Evolutionary conservation across 2,329 filamentous ascomycete genomes (phyloP), one percentile per base, ranked within the genome.

Genomic region (Coleophoma eucalyptorum): DNA sequence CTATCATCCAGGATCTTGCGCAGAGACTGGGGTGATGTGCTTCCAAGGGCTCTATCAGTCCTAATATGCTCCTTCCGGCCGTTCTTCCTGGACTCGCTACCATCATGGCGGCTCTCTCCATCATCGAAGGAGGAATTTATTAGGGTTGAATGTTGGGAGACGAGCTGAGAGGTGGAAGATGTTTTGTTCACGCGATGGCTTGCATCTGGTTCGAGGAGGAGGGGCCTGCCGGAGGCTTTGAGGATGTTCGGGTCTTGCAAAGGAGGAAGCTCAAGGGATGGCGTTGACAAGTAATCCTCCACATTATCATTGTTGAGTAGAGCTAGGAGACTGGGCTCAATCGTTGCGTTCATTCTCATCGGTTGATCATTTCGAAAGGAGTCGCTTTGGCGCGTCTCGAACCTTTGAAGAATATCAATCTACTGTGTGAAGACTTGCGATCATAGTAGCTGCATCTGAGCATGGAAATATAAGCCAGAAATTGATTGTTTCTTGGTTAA

Each of bases 241-340:
- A 72, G 69, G 45, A 74, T 72, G 55, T 71, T 74, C 54, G 66
- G 67, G 53, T 70, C 68, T 55, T 81, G 77, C 40, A 82, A 69
- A 45, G 80, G 75, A 35, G 81, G 80, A 3, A 83, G 73, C 53
- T 80, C 78, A 61, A 75, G 69, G 55, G 72, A 60, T 69, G 72
- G 59, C 43, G 60, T 47, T 8, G 74, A 37, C 15, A 48, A 35
- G 42, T 53, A 55, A 13, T 48, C 40, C 41, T 60, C 53, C 55
- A 72, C 72, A 40, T 72, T 72, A 45, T 73, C 74, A 61, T 81
- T 77, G 67, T 85, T 85, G 62, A 85, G 72, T 58, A 85, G 69
- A 65, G 84, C 80, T 64, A 84, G 86, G 58, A 86, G 73, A 64
- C 81, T 79, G 64, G 82, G 82, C 75, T 86, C 82, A 69, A 85